These are phyloP conservation scores for Hypericum androsaemum DNA, from an alignment of 345 rosid genomes.

Conservation along the genomic window DNA sequence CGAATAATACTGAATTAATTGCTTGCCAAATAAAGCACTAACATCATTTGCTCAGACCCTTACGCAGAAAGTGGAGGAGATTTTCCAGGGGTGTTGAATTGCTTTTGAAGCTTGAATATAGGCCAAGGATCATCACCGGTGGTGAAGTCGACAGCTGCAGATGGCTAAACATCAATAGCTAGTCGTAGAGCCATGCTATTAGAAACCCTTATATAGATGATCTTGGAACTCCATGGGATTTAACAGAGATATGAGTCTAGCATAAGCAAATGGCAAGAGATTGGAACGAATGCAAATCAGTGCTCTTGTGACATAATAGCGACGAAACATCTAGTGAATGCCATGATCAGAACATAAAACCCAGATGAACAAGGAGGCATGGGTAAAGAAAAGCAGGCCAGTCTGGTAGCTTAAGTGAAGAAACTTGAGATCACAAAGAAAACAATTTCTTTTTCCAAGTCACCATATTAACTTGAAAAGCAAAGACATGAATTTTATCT, in stretches of 20 bases:
- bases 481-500: background rate
- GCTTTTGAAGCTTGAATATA: conserved; percentile 68
- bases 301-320: too few species aligned
- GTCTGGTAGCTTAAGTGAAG: background rate
- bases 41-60: conserved; percentile 12
- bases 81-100: conserved; percentile 84
- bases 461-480: background rate
- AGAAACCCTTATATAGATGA: too few species aligned
- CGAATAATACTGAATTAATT: conserved; percentile 5
- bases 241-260: too few species aligned
- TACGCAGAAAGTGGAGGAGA: conserved; percentile 92
- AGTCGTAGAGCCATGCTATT: too few species aligned
- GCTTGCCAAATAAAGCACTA: conserved; percentile 1
- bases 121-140: conserved; percentile 85
- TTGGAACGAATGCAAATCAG: too few species aligned
- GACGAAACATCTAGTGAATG: too few species aligned
- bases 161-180: background rate
- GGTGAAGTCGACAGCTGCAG: conserved; percentile 79
- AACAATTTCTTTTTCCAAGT: background rate
- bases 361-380: too few species aligned
- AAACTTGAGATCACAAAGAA: background rate
- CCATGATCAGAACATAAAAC: too few species aligned
- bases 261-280: too few species aligned
- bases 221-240: too few species aligned
- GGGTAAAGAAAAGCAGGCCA: too few species aligned